These are phyloP conservation scores for Eimeria mitis DNA, from an alignment of 169 alveolate species.

Conservation along the genomic window DNA sequence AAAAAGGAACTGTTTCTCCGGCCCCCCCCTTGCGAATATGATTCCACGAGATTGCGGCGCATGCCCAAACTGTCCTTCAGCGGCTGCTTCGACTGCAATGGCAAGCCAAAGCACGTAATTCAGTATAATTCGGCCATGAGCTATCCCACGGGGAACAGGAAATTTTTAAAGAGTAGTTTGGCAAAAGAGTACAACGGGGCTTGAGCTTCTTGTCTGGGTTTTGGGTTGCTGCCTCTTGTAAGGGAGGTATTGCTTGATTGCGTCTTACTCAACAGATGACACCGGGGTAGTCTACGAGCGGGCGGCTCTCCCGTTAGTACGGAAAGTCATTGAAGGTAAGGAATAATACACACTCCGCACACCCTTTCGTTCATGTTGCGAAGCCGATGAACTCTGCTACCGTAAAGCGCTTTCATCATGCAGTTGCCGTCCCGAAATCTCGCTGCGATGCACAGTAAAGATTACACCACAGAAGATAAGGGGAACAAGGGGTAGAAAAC, in stretches of 20 bases:
- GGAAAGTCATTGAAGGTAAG: constrained; percentile 51
- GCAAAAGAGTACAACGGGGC: background rate
- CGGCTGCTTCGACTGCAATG: constrained; percentile 64
- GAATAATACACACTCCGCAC: background rate
- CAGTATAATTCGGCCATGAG: background rate
- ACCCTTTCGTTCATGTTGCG: background rate
- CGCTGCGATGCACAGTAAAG: background rate
- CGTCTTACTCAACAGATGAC: background rate
- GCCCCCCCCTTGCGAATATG: background rate
- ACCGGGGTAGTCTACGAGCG: constrained; percentile 62
- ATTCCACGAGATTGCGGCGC: constrained; percentile 19
- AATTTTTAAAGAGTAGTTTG: background rate
- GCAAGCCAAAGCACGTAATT: constrained; percentile 5
- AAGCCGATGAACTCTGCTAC: background rate
- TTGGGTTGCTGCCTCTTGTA: background rate
- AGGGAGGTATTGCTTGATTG: background rate
- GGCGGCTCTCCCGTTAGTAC: constrained; percentile 64
- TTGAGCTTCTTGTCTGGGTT: background rate
- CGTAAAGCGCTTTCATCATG: background rate
- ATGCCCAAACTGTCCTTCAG: constrained; percentile 66
- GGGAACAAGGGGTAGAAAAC: background rate
- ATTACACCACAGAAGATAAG: background rate
- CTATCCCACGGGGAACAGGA: background rate
- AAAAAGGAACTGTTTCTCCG: constrained; percentile 56
- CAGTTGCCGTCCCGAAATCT: background rate